Evolutionary conservation across 73 alveolate species (phyloP).

Genomic region (Paramecium biaurelia): DNA sequence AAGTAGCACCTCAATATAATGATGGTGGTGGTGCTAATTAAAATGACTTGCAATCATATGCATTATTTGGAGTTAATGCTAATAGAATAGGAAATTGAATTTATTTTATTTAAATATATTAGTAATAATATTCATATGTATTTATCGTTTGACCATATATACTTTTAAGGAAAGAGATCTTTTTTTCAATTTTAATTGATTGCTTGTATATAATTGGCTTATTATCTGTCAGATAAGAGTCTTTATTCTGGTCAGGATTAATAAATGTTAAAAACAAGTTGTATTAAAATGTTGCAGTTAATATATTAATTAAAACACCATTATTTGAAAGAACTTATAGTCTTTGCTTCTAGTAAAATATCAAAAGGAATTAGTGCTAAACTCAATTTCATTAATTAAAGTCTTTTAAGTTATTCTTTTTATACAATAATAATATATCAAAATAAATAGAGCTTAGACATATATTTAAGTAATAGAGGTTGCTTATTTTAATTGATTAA

Average conservation of each 20-base stretch:
- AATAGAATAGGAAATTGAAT: background rate
- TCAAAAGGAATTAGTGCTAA: background rate
- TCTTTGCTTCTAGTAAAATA: background rate
- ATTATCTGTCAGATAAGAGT: background rate
- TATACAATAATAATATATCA: background rate
- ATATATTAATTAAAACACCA: background rate
- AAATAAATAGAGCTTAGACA: too few relatives aligned
- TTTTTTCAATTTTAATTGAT: background rate
- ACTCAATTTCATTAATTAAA: background rate
- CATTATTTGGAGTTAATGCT: constrained; percentile 21
- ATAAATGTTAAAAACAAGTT: background rate
- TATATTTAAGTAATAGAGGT: background rate
- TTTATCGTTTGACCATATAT: constrained; percentile 8
- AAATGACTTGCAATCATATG: background rate
- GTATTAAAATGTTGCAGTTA: background rate
- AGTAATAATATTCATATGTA: background rate
- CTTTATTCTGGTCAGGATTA: background rate
- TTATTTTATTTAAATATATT: background rate
- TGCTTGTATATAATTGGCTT: background rate
- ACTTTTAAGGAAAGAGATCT: background rate
- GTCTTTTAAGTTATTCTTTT: background rate
- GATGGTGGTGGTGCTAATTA: background rate
- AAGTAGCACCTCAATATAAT: background rate
- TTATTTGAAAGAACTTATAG: background rate
- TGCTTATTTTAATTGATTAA: background rate